A percentile compares a stretch with the other conserved stretches of the same genome.
Conservation (phyloP, 2,329 filamentous ascomycete genomes). For the Pyrenophora seminiperda region DNA sequence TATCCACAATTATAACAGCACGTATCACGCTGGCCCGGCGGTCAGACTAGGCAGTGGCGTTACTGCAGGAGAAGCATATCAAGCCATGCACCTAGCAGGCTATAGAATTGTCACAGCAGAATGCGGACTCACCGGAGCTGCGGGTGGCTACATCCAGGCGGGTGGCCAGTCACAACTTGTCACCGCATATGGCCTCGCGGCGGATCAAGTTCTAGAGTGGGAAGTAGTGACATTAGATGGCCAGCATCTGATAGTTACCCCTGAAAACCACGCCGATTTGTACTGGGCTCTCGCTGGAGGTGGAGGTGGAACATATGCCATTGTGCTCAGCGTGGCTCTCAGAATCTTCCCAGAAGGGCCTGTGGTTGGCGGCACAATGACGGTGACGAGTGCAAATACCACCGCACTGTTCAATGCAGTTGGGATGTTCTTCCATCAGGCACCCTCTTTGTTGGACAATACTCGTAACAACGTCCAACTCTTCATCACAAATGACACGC, state of each 20-base stretch:
- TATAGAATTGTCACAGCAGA: conserved; percentile 7
- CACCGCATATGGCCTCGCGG: conserved; percentile 9
- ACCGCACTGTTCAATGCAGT: background rate
- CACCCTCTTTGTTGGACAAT: background rate
- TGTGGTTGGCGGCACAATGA: background rate
- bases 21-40: conserved; percentile 23
- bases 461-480: background rate
- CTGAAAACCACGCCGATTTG: conserved; percentile 5
- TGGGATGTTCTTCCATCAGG: background rate
- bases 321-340: background rate
- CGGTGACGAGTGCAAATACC: background rate
- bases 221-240: conserved; percentile 28
- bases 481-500: background rate
- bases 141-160: conserved; percentile 42
- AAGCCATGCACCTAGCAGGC: background rate
- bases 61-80: background rate
- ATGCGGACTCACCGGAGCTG: conserved; percentile 54
- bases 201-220: conserved; percentile 27
- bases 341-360: background rate
- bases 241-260: conserved; percentile 18
- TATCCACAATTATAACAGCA: conserved; percentile 12
- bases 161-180: conserved; percentile 59
- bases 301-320: background rate
- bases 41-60: conserved; percentile 31
- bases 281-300: background rate